Evolutionary conservation across 495 filamentous ascomycete species (phyloP).

Genomic region (Penicillium verhagenii): DNA sequence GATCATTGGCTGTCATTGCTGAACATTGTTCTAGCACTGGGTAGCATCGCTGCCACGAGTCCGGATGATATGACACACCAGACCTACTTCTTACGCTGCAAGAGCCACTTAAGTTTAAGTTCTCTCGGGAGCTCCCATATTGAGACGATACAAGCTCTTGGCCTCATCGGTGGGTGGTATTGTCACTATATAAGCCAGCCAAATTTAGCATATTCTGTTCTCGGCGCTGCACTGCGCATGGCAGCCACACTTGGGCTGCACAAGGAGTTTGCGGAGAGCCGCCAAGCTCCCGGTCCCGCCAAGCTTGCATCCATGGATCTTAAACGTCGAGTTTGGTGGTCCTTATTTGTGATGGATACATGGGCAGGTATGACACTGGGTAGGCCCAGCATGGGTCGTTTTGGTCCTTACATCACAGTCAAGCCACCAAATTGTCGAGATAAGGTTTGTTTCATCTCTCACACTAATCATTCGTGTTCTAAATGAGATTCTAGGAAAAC

Average conservation of each 20-base stretch:
- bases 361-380: constrained; percentile 76
- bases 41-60: constrained; percentile 67
- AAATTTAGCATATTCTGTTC: constrained; percentile 56
- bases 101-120: constrained; percentile 56
- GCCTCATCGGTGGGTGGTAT: constrained; percentile 70
- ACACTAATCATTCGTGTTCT: constrained; percentile 1
- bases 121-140: constrained; percentile 60
- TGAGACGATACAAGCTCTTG: constrained; percentile 66
- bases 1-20: constrained; percentile 72
- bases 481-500: constrained; percentile 44
- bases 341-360: constrained; percentile 74
- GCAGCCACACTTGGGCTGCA: constrained; percentile 70
- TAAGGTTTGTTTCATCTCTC: constrained; percentile 29
- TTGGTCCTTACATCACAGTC: constrained; percentile 71
- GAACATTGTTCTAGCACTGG: constrained; percentile 80
- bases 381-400: constrained; percentile 73
- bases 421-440: constrained; percentile 61
- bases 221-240: constrained; percentile 67
- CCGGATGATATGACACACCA: constrained; percentile 70
- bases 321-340: constrained; percentile 76
- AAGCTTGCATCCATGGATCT: constrained; percentile 50
- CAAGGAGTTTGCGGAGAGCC: constrained; percentile 56
- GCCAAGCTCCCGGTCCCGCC: constrained; percentile 37
- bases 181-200: constrained; percentile 74
- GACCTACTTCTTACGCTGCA: constrained; percentile 69